Conservation (phyloP, 345 rosid genomes). For the Erodium maritimum region DNA sequence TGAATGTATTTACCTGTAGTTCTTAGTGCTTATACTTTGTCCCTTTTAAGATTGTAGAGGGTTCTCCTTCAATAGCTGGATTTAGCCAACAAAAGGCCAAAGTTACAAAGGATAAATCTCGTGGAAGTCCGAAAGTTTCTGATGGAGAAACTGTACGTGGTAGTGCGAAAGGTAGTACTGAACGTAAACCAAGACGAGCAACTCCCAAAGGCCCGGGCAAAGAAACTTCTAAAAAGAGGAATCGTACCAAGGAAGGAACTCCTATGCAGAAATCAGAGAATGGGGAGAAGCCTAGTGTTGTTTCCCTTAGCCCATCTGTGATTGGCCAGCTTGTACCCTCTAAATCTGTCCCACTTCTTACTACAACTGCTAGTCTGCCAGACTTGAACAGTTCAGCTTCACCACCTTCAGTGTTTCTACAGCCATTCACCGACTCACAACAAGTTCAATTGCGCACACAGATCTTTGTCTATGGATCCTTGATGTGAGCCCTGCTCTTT, state of each 20-base stretch:
- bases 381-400: conserved; percentile 56
- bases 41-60: conserved; percentile 42
- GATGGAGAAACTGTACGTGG: conserved; percentile 18
- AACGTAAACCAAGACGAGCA: conserved; percentile 62
- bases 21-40: background rate
- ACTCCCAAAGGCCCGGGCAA: conserved; percentile 45
- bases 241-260: conserved; percentile 26
- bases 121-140: conserved; percentile 29
- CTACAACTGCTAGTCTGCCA: conserved; percentile 45
- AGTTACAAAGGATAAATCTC: conserved; percentile 21
- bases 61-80: conserved; percentile 41
- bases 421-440: conserved; percentile 91
- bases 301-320: conserved; percentile 31
- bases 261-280: conserved; percentile 32
- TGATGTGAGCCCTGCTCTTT: conserved; percentile 52
- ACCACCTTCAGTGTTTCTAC: conserved; percentile 44
- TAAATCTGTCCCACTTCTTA: conserved; percentile 42
- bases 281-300: conserved; percentile 33
- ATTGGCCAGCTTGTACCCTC: conserved; percentile 39
- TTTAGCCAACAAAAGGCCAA: conserved; percentile 30
- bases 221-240: conserved; percentile 51
- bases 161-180: conserved; percentile 44
- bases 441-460: conserved; percentile 99
- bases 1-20: background rate
- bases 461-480: conserved; percentile 93